Evolutionary conservation across 2,329 filamentous ascomycete species (phyloP), one percentile per base, ranked within the genome.

Genomic region (Microdochium nivale): DNA sequence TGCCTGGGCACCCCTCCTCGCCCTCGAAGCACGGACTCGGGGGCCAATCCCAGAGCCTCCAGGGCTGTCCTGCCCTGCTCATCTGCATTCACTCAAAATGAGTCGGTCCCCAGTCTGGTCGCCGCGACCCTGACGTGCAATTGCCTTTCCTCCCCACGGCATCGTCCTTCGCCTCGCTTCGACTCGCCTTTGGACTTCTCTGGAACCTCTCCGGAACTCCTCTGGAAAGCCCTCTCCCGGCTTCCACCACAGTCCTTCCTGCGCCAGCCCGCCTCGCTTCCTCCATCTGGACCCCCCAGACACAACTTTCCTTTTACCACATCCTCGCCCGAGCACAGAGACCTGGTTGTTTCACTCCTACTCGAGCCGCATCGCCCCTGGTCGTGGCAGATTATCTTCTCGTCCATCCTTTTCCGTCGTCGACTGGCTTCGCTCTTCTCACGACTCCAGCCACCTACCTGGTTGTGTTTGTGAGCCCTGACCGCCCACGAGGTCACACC

Each of bases 321-420:
- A 21, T 19, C 40, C 40, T 19, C 16, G 23, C 40, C 19, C 40
- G 8, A 54, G 55, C 56, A 50, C 52, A 59, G 60, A 59, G 65
- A 65, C 63, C 64, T 62, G 64, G 64, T 61, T 55, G 64, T 66
- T 66, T 66, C 63, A 63, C 55, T 56, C 54, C 11, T 46, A 32
- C 30, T 25, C 25, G n/a, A n/a, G n/a, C n/a, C n/a, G 32, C 50
- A 30, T 48, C 43, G 19, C 43, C 24, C 43, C 43, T 5, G 19
- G 43, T 13, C 21, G 21, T 46, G 43, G 21, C 43, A 24, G 43
- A 46, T 43, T 25, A 25, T 46, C 43, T 11, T 19, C 43, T 46
- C 16, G 3, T 5, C 19, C 19, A 3, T 46, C 43, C 21, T 14
- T 10, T 30, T 23, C 23, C 19, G 19, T 47, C 23, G 24, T 27